Evolutionary conservation across 768 basidiomycete species (phyloP).

Genomic region (Filobasidium wieringae): DNA sequence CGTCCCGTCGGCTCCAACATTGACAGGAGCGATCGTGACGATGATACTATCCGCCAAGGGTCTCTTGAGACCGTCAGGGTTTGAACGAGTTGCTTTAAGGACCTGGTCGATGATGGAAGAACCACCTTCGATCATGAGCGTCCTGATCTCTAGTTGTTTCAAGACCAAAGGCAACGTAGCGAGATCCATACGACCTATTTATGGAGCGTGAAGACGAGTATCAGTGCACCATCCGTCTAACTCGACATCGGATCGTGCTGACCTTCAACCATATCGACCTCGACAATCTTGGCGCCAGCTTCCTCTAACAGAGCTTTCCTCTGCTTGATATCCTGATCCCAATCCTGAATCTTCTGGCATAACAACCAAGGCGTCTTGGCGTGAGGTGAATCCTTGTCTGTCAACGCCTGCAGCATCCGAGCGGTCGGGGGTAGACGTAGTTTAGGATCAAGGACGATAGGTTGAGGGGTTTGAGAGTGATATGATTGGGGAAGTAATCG

Average conservation of each 20-base stretch:
- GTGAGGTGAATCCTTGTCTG: conserved; percentile 45
- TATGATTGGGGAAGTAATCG: conserved; percentile 28
- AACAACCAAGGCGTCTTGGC: conserved; percentile 10
- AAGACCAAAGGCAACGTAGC: conserved; percentile 47
- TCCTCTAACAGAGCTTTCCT: conserved; percentile 44
- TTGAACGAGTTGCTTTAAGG: conserved; percentile 38
- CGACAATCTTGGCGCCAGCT: conserved; percentile 58
- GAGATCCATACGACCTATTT: conserved; percentile 26
- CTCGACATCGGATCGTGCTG: conserved; percentile 10
- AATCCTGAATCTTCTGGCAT: conserved; percentile 7
- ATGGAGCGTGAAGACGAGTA: too few relatives aligned
- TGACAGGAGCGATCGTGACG: conserved; percentile 69
- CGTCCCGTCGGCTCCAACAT: background rate
- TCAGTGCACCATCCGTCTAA: too few relatives aligned
- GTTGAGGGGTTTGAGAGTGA: conserved; percentile 45
- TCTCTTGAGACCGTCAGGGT: background rate
- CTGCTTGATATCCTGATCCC: conserved; percentile 36
- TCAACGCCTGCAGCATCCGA: conserved; percentile 53
- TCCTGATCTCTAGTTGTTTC: conserved; percentile 49
- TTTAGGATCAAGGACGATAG: conserved; percentile 67
- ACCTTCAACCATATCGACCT: conserved; percentile 44
- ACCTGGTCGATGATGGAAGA: conserved; percentile 68
- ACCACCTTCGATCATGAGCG: conserved; percentile 95
- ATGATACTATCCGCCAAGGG: conserved; percentile 58
- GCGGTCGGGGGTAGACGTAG: conserved; percentile 52